Evolutionary conservation across 202 grass and related monocot genomes (phyloP).

Genomic region (Brachypodium distachyon): DNA sequence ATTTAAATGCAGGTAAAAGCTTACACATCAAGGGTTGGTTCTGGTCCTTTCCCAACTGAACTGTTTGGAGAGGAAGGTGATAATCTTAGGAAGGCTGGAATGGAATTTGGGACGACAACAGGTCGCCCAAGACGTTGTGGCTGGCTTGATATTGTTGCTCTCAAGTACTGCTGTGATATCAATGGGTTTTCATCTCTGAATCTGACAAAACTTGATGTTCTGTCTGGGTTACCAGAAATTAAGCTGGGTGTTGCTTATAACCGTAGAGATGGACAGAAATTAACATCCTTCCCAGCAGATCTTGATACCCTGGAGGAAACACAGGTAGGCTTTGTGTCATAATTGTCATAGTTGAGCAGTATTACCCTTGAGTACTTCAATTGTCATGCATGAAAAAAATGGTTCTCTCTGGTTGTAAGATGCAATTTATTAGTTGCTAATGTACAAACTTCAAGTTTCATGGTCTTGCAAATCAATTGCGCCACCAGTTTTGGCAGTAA

Average conservation of each 20-base stretch:
- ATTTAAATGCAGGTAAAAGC: slow-evolving; percentile 55
- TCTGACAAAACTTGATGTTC: slow-evolving; percentile 85
- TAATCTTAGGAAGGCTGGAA: slow-evolving; percentile 51
- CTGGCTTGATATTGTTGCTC: slow-evolving; percentile 71
- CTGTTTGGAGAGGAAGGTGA: slow-evolving; percentile 61
- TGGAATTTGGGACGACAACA: slow-evolving; percentile 77
- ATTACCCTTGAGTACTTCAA: neutral
- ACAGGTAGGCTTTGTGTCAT: slow-evolving; percentile 36
- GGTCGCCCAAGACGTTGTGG: slow-evolving; percentile 75
- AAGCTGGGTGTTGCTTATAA: slow-evolving; percentile 64
- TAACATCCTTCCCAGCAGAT: slow-evolving; percentile 62
- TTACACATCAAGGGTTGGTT: slow-evolving; percentile 77
- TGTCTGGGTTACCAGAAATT: slow-evolving; percentile 53
- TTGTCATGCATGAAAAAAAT: neutral
- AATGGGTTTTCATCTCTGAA: slow-evolving; percentile 78
- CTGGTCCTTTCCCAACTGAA: slow-evolving; percentile 86
- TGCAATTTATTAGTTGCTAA: neutral
- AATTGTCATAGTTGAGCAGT: neutral
- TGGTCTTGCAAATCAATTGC: neutral
- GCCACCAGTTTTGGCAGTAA: neutral
- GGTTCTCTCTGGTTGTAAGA: neutral
- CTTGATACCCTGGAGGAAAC: slow-evolving; percentile 60
- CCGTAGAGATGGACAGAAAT: slow-evolving; percentile 35
- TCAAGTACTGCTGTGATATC: slow-evolving; percentile 66
- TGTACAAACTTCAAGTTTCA: neutral